A percentile compares a stretch with the other conserved stretches of the same genome.
phyloP scores from a whole-genome alignment of 2,329 filamentous ascomycete genomes.

The Sphaerulina populicola region DNA sequence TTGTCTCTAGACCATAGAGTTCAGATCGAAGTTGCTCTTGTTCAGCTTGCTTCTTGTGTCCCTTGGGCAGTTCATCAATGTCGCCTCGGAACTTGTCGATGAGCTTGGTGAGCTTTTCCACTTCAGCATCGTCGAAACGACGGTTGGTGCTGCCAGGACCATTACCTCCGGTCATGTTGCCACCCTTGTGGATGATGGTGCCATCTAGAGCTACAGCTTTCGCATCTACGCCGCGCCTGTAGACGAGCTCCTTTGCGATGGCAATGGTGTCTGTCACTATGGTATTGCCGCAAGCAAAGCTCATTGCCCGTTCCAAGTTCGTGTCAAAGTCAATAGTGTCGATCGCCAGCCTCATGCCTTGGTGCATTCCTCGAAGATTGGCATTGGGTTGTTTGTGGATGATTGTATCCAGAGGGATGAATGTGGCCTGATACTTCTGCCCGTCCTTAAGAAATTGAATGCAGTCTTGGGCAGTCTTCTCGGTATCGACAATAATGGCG shows the following conservation, averaged over 20 bases:
- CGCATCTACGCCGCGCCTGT: conserved; percentile 72
- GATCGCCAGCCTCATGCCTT: conserved; percentile 77
- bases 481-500: conserved; percentile 86
- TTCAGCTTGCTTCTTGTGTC: conserved; percentile 63
- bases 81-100: conserved; percentile 69
- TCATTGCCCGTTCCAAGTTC: conserved; percentile 81
- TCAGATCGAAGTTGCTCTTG: conserved; percentile 78
- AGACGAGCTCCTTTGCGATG: conserved; percentile 83
- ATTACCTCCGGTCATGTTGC: conserved; percentile 91
- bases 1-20: conserved; percentile 68
- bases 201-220: conserved; percentile 93
- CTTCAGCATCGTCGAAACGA: conserved; percentile 80
- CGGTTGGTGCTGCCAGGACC: conserved; percentile 62
- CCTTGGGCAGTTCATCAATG: conserved; percentile 69
- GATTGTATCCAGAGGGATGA: conserved; percentile 94
- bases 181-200: conserved; percentile 93
- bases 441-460: conserved; percentile 91
- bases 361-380: conserved; percentile 79
- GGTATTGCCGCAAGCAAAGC: conserved; percentile 87
- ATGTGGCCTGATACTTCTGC: conserved; percentile 76
- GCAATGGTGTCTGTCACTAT: conserved; percentile 85
- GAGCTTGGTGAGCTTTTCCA: conserved; percentile 72
- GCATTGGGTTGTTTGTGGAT: conserved; percentile 87
- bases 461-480: conserved; percentile 88
- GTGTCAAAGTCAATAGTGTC: conserved; percentile 93